These are phyloP conservation scores for Hypoxylon cercidicola DNA, from an alignment of 495 filamentous ascomycete genomes.

Conservation along the genomic window DNA sequence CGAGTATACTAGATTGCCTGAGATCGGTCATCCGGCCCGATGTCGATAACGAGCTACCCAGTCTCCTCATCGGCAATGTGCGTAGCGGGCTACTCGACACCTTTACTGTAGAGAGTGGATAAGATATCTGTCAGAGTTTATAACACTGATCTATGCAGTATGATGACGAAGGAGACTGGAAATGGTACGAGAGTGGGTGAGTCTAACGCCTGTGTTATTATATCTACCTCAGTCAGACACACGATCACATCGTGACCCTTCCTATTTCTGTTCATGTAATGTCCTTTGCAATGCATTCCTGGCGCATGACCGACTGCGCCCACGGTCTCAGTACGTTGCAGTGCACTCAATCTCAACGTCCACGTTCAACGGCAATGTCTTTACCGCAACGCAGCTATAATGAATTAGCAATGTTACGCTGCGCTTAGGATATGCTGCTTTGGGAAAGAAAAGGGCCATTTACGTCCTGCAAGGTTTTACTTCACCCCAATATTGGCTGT, in stretches of 20 bases:
- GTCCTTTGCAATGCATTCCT: not conserved
- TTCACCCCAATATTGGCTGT: conserved; percentile 74
- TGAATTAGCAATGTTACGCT: conserved; percentile 48
- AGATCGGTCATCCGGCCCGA: not conserved
- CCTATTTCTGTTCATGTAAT: not conserved
- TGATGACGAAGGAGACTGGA: not conserved
- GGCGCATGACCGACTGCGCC: conserved; percentile 5
- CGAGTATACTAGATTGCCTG: not conserved
- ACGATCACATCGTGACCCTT: not conserved
- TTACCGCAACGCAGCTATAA: conserved; percentile 76
- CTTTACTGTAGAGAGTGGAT: not conserved
- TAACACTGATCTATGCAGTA: too few relatives aligned
- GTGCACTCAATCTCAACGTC: conserved; percentile 82
- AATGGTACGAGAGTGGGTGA: not conserved
- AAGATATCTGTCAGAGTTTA: too few relatives aligned
- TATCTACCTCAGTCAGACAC: not conserved
- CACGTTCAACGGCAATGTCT: conserved; percentile 78
- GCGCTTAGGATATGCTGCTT: not conserved
- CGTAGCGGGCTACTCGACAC: too few relatives aligned
- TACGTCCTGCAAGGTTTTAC: conserved; percentile 70
- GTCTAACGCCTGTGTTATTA: not conserved
- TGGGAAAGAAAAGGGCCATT: not conserved
- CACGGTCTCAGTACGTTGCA: conserved; percentile 44
- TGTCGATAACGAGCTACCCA: not conserved
- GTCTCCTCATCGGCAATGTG: not conserved